Base-by-base conservation (phyloP, 2,329 filamentous ascomycete species). In the Alternaria arborescens region DNA sequence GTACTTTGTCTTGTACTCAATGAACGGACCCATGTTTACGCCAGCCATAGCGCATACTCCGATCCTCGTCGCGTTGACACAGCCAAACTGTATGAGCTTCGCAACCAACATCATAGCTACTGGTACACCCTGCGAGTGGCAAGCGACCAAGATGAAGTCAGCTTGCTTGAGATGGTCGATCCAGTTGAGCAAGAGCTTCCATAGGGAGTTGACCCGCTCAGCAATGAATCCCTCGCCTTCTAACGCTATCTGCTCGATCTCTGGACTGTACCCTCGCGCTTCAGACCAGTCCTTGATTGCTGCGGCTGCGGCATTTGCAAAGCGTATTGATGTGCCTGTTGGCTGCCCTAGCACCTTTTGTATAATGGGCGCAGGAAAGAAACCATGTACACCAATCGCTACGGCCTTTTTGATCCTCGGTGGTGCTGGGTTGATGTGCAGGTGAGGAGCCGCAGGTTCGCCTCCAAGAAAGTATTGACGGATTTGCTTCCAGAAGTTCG, bases 161-260 rank as follows among this genome's bases (percentile, higher is more conserved):
- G 95, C 94, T 54, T 86, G 87, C 52, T 92, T 89, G 32, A 99
- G 91, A 65, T 94, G 90, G 38, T 97, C 93, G 66, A 97, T 92
- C 92, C 93, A 97, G 77, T 97, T 97, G 28, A 97, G 84, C 56
- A 99, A 84, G 10, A 98, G 84, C 78, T 94, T 97, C 95, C 95
- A 99, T 7, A 99, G 82, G 40, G 96, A 91, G 62, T 96, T 91
- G 1, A 98, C 93, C 7, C 95, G 87, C 64, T 98, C 94, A 3
- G 87, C 87, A 47, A 99, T 95, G 76, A 92, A 93, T 24, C 95
- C 95, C 79, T 99, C 95, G 22, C 94, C 94, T 80, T 99, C 95
- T 0, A 99, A 85, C 1, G 94, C 93, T 14, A 98, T 91, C 75
- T 96, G 97, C 73, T 97, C 93, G 56, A 99, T 92, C 68, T 96